Percentiles rank a stretch among this genome's conserved stretches.
Conservation (phyloP, 495 filamentous ascomycete genomes). For the Immersiella caudata region DNA sequence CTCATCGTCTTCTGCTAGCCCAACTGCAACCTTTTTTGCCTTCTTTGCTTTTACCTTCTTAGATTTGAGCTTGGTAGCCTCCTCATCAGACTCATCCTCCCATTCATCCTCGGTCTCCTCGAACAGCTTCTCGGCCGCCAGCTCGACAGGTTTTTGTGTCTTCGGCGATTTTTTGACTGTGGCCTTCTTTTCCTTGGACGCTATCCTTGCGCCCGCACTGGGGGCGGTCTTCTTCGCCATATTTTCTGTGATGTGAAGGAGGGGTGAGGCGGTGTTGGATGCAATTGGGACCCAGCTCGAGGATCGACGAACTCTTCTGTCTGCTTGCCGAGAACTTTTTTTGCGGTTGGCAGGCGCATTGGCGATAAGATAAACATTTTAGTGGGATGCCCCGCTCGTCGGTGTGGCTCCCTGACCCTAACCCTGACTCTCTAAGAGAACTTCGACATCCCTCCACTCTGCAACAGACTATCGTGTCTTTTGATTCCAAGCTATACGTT, state of each 20-base stretch:
- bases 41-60: constrained; percentile 17
- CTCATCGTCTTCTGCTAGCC: constrained; percentile 44
- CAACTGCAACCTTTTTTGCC: constrained; percentile 44
- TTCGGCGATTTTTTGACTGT: constrained; percentile 50
- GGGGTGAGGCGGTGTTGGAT: constrained; percentile 26
- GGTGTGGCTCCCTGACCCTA: constrained; percentile 17
- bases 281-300: constrained; percentile 14
- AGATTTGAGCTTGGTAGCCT: constrained; percentile 18
- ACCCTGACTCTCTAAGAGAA: constrained; percentile 15
- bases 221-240: constrained; percentile 33
- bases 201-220: constrained; percentile 24
- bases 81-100: constrained; percentile 32
- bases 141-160: constrained; percentile 47
- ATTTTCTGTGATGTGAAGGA: constrained; percentile 21
- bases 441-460: too few relatives aligned
- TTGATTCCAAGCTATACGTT: too few relatives aligned
- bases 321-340: constrained; percentile 34
- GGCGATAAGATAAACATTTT: constrained; percentile 37
- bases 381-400: constrained; percentile 15
- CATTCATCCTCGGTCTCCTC: constrained; percentile 32
- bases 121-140: constrained; percentile 21
- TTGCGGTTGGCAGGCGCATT: constrained; percentile 26
- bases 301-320: constrained; percentile 6
- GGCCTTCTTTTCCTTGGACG: constrained; percentile 19
- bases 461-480: too few relatives aligned